Base-by-base conservation (phyloP, 345 rosid species). In the Excoecaria agallocha region DNA sequence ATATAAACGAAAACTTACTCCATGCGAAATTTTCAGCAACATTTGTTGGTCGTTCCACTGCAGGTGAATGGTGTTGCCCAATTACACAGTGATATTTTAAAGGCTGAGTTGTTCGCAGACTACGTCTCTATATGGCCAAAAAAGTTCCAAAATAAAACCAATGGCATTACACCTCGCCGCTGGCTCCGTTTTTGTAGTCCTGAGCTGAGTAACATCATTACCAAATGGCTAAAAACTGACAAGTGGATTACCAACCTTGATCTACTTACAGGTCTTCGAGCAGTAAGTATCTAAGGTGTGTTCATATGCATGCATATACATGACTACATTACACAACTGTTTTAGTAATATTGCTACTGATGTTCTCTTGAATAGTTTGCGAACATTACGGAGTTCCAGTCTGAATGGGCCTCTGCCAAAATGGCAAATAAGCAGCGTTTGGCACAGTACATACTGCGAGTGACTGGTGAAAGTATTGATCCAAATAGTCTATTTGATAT, bases 51-150 rank as follows among this genome's bases (percentile, higher is more conserved):
- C 56, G 51, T 59, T 58, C 10, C 49, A 77, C 73, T 84, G 55
- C 82, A 94, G 98, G 98, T 94, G 49, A 94, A 94, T 85, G 97
- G 98, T 41, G 98, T 94, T 76, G 98, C 98, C 70, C 93, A 92
- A 80, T 86, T 94, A 72, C 98, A 94, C 79, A 94, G 97, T 81
- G 97, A 94, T 82, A 94, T 92, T 74, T 83, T 94, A 69, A 94
- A 92, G 85, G 74, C 87, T 43, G 97, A 94, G 84, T 79, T 94
- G 77, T 94, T 94, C 48, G 90, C 91, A 52, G 98, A 94, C 87
- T 94, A 91, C 77, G 97, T 91, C 72, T 89, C 97, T 65, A 52
- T 94, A 67, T 94, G 97, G 97, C 97, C 98, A 60, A 86, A 78
- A 81, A 92, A 91, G 82, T 91, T 94, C 82, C 97, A 94, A 84